A percentile compares a stretch with the other conserved stretches of the same genome.
These are phyloP conservation scores for Teunomyces barrocoloradensis DNA, from an alignment of 805 yeast genomes.

Conservation along the genomic window DNA sequence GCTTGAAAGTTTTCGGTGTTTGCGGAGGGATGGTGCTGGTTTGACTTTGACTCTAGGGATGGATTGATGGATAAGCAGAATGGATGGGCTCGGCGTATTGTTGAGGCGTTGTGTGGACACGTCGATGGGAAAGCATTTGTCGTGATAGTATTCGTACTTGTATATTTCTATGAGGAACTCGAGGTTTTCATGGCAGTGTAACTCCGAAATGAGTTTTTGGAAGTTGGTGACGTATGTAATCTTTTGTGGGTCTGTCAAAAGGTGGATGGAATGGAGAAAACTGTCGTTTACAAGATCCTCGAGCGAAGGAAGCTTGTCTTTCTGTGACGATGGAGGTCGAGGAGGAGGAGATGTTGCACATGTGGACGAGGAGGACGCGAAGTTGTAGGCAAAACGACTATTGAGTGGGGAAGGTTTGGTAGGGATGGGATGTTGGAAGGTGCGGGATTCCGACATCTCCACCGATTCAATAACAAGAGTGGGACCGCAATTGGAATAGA, in stretches of 20 bases:
- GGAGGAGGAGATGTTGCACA: background rate
- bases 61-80: constrained; percentile 11
- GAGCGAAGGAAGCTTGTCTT: constrained; percentile 11
- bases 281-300: constrained; percentile 35
- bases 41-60: constrained; percentile 6
- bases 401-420: constrained; percentile 9
- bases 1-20: background rate
- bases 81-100: constrained; percentile 11
- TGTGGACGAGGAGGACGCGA: background rate
- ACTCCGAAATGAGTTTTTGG: constrained; percentile 28
- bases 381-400: constrained; percentile 4
- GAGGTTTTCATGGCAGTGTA: constrained; percentile 47
- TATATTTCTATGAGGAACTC: constrained; percentile 44
- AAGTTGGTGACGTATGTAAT: constrained; percentile 25
- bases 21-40: constrained; percentile 5
- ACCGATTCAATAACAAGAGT: background rate
- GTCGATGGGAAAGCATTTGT: constrained; percentile 16
- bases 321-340: background rate
- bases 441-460: constrained; percentile 1
- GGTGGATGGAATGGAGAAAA: constrained; percentile 23
- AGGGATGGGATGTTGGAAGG: constrained; percentile 9
- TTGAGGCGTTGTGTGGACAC: constrained; percentile 6
- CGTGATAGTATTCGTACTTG: constrained; percentile 46
- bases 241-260: constrained; percentile 13
- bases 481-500: background rate